Evolutionary conservation across 495 filamentous ascomycete genomes (phyloP), one percentile per base, ranked within the genome.

Genomic region (Podospora anserina): DNA sequence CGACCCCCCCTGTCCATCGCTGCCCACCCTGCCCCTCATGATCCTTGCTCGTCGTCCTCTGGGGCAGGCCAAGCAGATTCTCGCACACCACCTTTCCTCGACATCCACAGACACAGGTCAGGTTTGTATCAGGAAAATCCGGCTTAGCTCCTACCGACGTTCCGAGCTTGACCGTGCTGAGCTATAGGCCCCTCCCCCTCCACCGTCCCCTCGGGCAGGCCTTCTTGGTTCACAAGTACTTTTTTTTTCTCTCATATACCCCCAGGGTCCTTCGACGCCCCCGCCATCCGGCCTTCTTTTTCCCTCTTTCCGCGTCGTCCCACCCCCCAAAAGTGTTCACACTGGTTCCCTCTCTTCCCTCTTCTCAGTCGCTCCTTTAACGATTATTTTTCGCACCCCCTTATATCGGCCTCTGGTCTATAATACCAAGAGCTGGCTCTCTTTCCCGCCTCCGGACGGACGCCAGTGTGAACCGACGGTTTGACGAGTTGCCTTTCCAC

Each of bases 391-490:
- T 59, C 60, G 16, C 67, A 70, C 66, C 72, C 72, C 66, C 72
- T 75, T 80, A 82, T 83, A 84, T 79, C 77, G 78, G 74, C 76
- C 76, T 79, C 77, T 77, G 78, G 78, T 82, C 78, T 83, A 82
- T 82, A 83, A 81, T 77, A 80, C 79, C 81, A 78, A 80, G 79
- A 84, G 79, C 80, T 82, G 81, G 81, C 78, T 82, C 80, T 81
- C 78, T 79, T 81, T 75, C 70, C 75, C 75, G 58, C 64, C 63
- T 71, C 71, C 72, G 73, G 77, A 73, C 71, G 66, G 76, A 79
- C 74, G 73, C 72, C 74, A 78, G 78, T 78, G 74, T 79, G 78
- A 74, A 77, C 65, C 65, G 67, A 77, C 70, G 68, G 75, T 74
- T 80, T 74, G 77, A 77, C 75, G 76, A 78, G 81, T 76, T 77